Evolutionary conservation across 2,329 filamentous ascomycete genomes (phyloP), one percentile per base, ranked within the genome.

Genomic region (Aureobasidium sp.): DNA sequence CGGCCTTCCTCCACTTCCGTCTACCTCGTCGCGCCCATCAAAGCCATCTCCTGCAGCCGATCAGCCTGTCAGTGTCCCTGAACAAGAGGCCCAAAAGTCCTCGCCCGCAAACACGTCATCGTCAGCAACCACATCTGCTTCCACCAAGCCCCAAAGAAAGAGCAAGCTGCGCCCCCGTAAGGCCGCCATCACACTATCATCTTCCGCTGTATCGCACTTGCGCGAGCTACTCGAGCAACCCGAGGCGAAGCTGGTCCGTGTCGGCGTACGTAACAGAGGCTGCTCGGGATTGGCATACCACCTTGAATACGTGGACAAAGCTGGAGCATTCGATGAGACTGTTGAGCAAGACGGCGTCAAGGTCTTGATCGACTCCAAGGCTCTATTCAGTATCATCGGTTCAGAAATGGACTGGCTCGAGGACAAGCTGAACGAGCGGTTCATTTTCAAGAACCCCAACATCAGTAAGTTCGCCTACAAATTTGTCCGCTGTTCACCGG

Each of bases 361-460:
- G 76, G 93, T 99, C 37, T 75, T 97, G 73, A 94, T 99, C 62
- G 94, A 99, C 75, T 96, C 90, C 81, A 97, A 97, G 79, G 94
- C 94, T 45, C 78, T 99, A 54, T 92, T 99, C 73, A 97, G 93
- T 75, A 97, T 99, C 60, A 97, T 99, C 69, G 94, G 94, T 5
- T 96, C 89, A 71, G 93, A 97, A 77, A 99, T 99, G 94, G 94
- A 99, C 72, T 99, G 93, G 92, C 82, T 93, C 12, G 92, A 97
- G 76, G 94, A 97, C 70, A 96, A 96, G 78, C 78, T 99, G 66
- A 96, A 88, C 73, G 84, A 92, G 75, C 82, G 90, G 66, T 99
- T 99, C 75, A 86, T 96, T 56, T 99, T 99, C 77, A 87, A 85
- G 73, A 99, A 99, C 74, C 94, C 94, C 2, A 99, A 99, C 71